These are phyloP conservation scores for Blastobotrys robertii DNA, from an alignment of 805 yeast species.

Conservation along the genomic window DNA sequence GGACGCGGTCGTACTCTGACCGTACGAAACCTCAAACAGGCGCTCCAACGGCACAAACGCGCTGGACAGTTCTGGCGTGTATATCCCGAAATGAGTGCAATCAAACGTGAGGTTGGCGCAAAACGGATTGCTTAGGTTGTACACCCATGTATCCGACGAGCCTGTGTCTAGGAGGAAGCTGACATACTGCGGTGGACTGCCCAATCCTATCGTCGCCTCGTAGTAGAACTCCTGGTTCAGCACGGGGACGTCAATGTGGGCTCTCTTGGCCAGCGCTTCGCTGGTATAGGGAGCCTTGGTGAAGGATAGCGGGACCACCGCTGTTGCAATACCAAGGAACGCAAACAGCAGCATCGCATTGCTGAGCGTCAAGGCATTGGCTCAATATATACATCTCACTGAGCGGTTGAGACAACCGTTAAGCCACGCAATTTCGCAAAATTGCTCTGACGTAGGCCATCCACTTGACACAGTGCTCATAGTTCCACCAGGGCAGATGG, in stretches of 20 bases:
- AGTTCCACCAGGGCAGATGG: no score
- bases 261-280: no score
- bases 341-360: no score
- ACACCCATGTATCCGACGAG: slow-evolving; percentile 57
- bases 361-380: no score
- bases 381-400: no score
- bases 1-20: slow-evolving; percentile 40
- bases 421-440: no score
- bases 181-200: slow-evolving; percentile 47
- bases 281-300: no score
- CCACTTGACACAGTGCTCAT: no score
- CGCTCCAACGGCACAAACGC: slow-evolving; percentile 16
- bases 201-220: slow-evolving; percentile 26
- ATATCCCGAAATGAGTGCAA: slow-evolving; percentile 20
- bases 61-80: slow-evolving; percentile 20
- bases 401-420: no score
- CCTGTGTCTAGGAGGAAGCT: slow-evolving; percentile 58
- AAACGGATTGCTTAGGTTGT: not conserved
- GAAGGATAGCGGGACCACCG: no score
- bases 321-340: no score
- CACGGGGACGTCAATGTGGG: not conserved
- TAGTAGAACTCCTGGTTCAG: not conserved
- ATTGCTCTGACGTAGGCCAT: no score
- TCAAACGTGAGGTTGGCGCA: slow-evolving; percentile 21
- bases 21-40: slow-evolving; percentile 23